A percentile compares a stretch with the other conserved stretches of the same genome.
Conservation (phyloP, 352 stramenopile species). For the Globisporangium carolinianum region DNA sequence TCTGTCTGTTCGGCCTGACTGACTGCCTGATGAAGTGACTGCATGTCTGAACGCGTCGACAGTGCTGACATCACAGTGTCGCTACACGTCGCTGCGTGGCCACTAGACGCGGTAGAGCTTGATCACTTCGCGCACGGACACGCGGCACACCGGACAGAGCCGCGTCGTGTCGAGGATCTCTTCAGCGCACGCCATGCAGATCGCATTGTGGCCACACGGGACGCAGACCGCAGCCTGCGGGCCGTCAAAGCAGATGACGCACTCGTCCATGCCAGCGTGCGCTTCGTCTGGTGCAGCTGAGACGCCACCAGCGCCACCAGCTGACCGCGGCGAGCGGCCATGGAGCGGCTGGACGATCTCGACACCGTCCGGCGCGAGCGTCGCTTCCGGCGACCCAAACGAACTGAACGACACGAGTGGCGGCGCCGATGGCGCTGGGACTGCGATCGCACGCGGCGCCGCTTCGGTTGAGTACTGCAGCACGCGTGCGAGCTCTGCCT, state of each 20-base stretch:
- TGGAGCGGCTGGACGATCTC: conserved; percentile 65
- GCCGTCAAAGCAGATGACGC: conserved; percentile 80
- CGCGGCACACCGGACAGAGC: conserved; percentile 71
- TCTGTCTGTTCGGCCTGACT: too few relatives aligned
- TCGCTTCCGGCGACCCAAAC: conserved; percentile 29
- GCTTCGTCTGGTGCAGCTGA: not conserved
- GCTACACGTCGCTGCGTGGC: too few relatives aligned
- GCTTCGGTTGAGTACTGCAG: conserved; percentile 35
- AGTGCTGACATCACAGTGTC: too few relatives aligned
- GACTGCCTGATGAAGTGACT: too few relatives aligned
- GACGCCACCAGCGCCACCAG: not conserved
- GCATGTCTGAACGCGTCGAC: too few relatives aligned
- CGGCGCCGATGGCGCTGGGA: conserved; percentile 25
- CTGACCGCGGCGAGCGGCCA: conserved; percentile 9
- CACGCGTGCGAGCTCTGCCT: conserved; percentile 43
- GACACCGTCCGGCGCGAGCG: conserved; percentile 57
- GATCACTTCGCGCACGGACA: conserved; percentile 67
- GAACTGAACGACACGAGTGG: conserved; percentile 18
- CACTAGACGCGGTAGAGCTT: conserved; percentile 58
- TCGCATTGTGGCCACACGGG: conserved; percentile 81
- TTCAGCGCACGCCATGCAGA: conserved; percentile 74
- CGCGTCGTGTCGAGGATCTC: conserved; percentile 56
- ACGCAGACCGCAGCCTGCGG: conserved; percentile 72
- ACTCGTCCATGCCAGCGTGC: conserved; percentile 29
- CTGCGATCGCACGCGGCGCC: conserved; percentile 2